Base-by-base conservation (phyloP, 139 green algal species). In the Chloropicon primus region DNA sequence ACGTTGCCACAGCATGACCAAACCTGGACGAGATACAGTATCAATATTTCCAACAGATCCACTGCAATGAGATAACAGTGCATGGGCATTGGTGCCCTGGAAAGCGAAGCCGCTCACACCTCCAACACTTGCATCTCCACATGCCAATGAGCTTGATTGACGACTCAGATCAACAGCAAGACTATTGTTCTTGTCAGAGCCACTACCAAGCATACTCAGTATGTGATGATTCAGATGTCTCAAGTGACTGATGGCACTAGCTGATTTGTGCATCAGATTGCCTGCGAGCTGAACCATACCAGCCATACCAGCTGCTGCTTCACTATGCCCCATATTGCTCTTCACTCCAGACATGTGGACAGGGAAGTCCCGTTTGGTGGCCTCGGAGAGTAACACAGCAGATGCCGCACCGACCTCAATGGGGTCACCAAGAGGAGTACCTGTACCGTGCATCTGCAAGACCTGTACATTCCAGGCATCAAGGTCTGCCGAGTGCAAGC, bases 361-460 rank as follows among this genome's bases (percentile, higher is more conserved):
- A 62, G 41, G 41, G 41, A 62, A 62, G 10, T 62, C 17, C 10
- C 41, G 41, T 17, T 62, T 62, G 41, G 10, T 62, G 41, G 41
- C 41, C 5, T 62, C 41, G 17, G 41, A 62, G 41, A 28, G 24
- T 53, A 21, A 76, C n/a, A 86, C 88, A 2, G 84, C 79, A 0
- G 54, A 74, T 24, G 82, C 80, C 17, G 91, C 92, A 2, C 92
- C 91, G 2, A 94, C 80, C 80, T 97, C 92, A 53, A 97, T 96
- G 41, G 92, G 90, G 62, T 97, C 92, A 1, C 93, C 89, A 23
- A 96, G 85, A 0, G 85, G 80, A 2, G 91, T 94, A 41, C 91
- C 92, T 2, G 91, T 95, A 80, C 91, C 91, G 54, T 96, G 91
- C 85, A 95, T 88, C 78, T 93, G 86, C 77, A 96, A 21, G 21